Evolutionary conservation across 495 filamentous ascomycete genomes (phyloP).

Genomic region (Neurospora sp.): DNA sequence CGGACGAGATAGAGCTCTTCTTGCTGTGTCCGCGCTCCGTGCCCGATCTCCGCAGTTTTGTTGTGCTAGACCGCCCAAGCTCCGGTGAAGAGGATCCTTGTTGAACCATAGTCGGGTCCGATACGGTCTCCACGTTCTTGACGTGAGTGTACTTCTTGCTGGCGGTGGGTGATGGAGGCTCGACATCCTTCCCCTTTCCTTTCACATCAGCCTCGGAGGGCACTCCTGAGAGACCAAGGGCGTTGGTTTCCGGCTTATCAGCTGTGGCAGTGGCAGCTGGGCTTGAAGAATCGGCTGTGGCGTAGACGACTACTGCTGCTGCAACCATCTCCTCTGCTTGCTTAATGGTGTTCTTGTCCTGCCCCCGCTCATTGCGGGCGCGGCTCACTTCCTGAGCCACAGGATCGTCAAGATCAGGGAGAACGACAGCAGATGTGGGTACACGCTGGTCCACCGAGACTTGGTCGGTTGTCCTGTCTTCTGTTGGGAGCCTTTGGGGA

Average conservation of each 20-base stretch:
- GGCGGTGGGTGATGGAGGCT: conserved; percentile 14
- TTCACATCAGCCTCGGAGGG: conserved; percentile 19
- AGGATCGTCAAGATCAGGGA: conserved; percentile 34
- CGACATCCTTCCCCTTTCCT: conserved; percentile 24
- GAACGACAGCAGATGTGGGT: conserved; percentile 31
- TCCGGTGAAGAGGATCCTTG: conserved; percentile 15
- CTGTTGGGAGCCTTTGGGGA: conserved; percentile 15
- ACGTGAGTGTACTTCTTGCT: conserved; percentile 33
- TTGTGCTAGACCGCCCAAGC: conserved; percentile 30
- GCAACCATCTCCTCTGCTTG: conserved; percentile 36
- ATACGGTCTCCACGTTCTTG: conserved; percentile 24
- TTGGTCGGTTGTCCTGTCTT: conserved; percentile 11
- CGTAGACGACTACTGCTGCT: conserved; percentile 37
- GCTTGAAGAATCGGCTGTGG: conserved; percentile 30
- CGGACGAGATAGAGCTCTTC: conserved; percentile 8
- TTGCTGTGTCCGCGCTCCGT: conserved; percentile 6
- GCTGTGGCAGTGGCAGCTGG: conserved; percentile 25
- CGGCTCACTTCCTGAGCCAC: conserved; percentile 29
- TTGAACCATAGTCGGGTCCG: conserved; percentile 21
- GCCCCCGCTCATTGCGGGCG: conserved; percentile 27
- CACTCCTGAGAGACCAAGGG: conserved; percentile 21
- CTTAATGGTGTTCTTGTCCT: conserved; percentile 28
- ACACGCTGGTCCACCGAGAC: conserved; percentile 28
- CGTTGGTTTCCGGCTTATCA: conserved; percentile 15
- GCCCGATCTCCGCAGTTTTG: conserved; percentile 13